Percentiles rank a stretch among this genome's conserved stretches.
Conservation (phyloP, 179 eudicot species). For the Gypsophila paniculata region DNA sequence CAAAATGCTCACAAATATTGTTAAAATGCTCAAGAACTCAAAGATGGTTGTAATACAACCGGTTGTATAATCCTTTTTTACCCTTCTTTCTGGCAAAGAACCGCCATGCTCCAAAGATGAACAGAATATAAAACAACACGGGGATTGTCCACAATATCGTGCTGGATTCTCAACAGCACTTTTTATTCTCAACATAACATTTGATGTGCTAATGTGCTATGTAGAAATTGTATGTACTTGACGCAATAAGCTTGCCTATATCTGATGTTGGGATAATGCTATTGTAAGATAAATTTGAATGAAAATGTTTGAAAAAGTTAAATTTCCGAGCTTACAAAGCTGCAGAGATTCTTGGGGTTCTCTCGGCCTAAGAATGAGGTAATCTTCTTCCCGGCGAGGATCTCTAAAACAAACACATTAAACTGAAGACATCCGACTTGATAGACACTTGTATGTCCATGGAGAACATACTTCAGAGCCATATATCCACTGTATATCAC, state of each 20-base stretch:
- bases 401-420: slow-evolving; percentile 44
- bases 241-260: too few relatives aligned
- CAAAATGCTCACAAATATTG: too few relatives aligned
- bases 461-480: slow-evolving; percentile 30
- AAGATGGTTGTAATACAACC: too few relatives aligned
- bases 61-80: too few relatives aligned
- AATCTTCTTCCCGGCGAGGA: slow-evolving; percentile 40
- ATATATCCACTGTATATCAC: slow-evolving; percentile 29
- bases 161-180: slow-evolving; percentile 42
- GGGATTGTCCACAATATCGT: slow-evolving; percentile 80
- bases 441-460: slow-evolving; percentile 28
- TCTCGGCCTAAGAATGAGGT: slow-evolving; percentile 23
- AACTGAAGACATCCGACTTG: slow-evolving; percentile 43
- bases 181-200: slow-evolving; percentile 32
- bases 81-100: slow-evolving; percentile 90
- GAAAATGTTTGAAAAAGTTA: neutral
- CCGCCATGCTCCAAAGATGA: slow-evolving; percentile 88
- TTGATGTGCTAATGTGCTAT: too few relatives aligned
- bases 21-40: too few relatives aligned
- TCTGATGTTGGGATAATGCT: neutral
- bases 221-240: too few relatives aligned
- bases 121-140: slow-evolving; percentile 63
- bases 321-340: slow-evolving; percentile 37
- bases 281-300: neutral
- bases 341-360: slow-evolving; percentile 32